Evolutionary conservation across 2,329 filamentous ascomycete species (phyloP).

Genomic region (Fusarium sp.): DNA sequence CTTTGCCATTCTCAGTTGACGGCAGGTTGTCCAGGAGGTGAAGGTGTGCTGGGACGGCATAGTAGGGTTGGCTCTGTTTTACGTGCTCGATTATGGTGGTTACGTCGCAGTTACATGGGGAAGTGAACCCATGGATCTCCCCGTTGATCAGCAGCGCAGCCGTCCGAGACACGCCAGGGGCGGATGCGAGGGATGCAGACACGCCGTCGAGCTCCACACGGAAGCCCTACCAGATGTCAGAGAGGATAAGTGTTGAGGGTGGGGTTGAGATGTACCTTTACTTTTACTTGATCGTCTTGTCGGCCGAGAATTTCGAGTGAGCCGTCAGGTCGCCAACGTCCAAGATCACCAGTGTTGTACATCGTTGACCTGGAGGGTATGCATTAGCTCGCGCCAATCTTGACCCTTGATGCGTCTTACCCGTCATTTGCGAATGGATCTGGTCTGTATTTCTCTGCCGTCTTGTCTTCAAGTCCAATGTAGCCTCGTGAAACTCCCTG

Average conservation of each 20-base stretch:
- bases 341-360: conserved; percentile 75
- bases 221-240: conserved; percentile 62
- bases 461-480: conserved; percentile 67
- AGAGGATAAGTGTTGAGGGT: neutral
- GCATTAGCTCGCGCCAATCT: conserved; percentile 6
- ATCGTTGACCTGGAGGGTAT: conserved; percentile 59
- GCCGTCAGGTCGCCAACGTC: conserved; percentile 68
- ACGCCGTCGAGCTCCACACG: conserved; percentile 74
- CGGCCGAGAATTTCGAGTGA: conserved; percentile 70
- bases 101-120: conserved; percentile 54
- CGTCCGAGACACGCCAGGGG: conserved; percentile 63
- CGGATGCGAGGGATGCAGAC: conserved; percentile 64
- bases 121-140: conserved; percentile 67
- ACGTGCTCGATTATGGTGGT: conserved; percentile 59
- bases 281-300: conserved; percentile 74
- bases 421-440: conserved; percentile 69
- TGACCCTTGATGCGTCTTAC: conserved; percentile 52
- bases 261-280: conserved; percentile 60
- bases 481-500: conserved; percentile 70
- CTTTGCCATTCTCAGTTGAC: conserved; percentile 70
- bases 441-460: conserved; percentile 63
- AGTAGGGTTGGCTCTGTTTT: conserved; percentile 66
- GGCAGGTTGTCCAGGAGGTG: conserved; percentile 62
- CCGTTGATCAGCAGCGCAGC: conserved; percentile 64
- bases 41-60: conserved; percentile 66